Evolutionary conservation across 2,329 filamentous ascomycete species (phyloP).

Genomic region (Blastomyces parvus): DNA sequence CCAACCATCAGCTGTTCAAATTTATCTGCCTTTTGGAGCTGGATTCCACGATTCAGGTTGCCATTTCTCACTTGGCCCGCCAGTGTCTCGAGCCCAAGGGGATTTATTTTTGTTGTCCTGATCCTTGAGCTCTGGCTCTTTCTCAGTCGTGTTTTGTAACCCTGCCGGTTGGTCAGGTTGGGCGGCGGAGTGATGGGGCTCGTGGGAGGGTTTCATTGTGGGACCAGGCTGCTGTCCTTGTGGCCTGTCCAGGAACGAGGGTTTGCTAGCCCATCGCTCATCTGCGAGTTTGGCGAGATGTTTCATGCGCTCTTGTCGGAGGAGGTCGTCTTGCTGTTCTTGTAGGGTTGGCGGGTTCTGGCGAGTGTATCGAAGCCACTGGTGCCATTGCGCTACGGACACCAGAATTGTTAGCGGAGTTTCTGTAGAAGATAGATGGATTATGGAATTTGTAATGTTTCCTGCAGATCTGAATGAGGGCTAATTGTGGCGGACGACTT

Average conservation of each 20-base stretch:
- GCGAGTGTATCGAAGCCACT: conserved; percentile 57
- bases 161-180: conserved; percentile 23
- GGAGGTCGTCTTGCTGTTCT: conserved; percentile 50
- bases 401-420: neutral
- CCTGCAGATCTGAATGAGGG: neutral
- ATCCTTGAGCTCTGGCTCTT: conserved; percentile 25
- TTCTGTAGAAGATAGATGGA: neutral
- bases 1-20: neutral
- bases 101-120: conserved; percentile 23
- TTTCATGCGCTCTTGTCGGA: conserved; percentile 50
- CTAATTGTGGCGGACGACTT: conserved; percentile 18
- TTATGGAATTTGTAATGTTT: neutral
- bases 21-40: conserved; percentile 32
- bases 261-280: conserved; percentile 51
- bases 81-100: conserved; percentile 51
- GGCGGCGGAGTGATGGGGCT: conserved; percentile 19
- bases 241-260: conserved; percentile 50
- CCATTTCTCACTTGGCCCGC: conserved; percentile 56
- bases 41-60: conserved; percentile 57
- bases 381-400: conserved; percentile 53
- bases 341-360: conserved; percentile 45
- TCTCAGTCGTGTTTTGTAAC: conserved; percentile 24
- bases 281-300: conserved; percentile 51
- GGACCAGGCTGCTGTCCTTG: conserved; percentile 39
- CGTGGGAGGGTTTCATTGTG: conserved; percentile 34